Conservation (phyloP, 108 stramenopile species). For the Nitzschia inconspicua region DNA sequence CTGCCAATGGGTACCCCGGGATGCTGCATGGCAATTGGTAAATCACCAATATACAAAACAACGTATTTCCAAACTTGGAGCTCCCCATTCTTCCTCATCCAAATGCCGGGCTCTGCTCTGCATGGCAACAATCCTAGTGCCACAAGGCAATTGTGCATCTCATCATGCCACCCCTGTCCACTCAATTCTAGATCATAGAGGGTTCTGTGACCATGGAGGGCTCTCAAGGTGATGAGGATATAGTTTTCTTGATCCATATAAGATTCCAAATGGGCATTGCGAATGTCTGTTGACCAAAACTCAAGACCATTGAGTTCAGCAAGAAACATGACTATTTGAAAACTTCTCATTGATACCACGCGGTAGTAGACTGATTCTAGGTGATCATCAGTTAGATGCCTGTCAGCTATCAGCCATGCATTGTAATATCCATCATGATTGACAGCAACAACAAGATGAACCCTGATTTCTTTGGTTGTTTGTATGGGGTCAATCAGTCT, state of each 20-base stretch:
- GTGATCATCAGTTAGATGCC: conserved; percentile 28
- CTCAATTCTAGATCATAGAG: conserved; percentile 30
- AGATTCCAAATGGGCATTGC: too few relatives aligned
- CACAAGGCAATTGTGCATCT: neutral
- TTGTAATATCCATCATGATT: conserved; percentile 39
- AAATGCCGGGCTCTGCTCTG: conserved; percentile 34
- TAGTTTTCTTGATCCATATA: conserved; percentile 17
- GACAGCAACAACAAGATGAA: conserved; percentile 28
- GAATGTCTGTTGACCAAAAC: conserved; percentile 19
- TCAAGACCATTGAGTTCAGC: conserved; percentile 32
- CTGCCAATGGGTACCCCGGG: conserved; percentile 4
- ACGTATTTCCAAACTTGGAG: conserved; percentile 30
- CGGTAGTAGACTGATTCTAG: conserved; percentile 22
- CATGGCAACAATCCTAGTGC: conserved; percentile 26
- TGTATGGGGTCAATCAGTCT: too few relatives aligned
- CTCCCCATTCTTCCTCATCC: too few relatives aligned
- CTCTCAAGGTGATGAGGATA: conserved; percentile 14
- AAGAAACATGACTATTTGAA: too few relatives aligned
- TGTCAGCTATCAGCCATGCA: conserved; percentile 31
- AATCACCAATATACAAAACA: conserved; percentile 24
- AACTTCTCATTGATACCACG: conserved; percentile 25
- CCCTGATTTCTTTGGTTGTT: too few relatives aligned
- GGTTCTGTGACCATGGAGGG: too few relatives aligned
- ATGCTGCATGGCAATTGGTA: conserved; percentile 28
- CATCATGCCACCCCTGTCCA: conserved; percentile 5